phyloP scores from a whole-genome alignment of 1,284 basidiomycete genomes.

The Ganoderma multipileum region DNA sequence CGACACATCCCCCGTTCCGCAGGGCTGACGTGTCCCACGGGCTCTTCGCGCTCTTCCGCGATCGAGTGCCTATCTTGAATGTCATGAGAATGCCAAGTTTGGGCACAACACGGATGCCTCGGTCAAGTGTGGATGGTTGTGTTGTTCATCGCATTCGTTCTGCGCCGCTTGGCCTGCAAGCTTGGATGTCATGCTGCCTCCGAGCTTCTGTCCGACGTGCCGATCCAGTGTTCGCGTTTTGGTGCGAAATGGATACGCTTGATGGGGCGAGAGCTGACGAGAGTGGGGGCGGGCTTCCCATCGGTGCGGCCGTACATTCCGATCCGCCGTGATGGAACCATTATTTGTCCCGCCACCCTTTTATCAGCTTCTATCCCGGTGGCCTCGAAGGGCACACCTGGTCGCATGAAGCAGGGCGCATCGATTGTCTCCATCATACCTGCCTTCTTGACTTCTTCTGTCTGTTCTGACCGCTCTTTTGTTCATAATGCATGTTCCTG shows the following conservation, averaged over 20 bases:
- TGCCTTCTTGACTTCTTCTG: slow-evolving; percentile 12
- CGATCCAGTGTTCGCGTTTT: slow-evolving; percentile 8
- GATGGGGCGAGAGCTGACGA: background rate
- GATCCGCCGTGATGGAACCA: slow-evolving; percentile 11
- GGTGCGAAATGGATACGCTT: background rate
- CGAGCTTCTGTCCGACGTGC: slow-evolving; percentile 4
- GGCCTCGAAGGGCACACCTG: background rate
- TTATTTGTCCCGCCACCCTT: background rate
- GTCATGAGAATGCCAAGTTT: slow-evolving; percentile 3
- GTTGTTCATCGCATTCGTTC: slow-evolving; percentile 8
- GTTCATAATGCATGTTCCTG: slow-evolving; percentile 15
- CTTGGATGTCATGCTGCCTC: background rate
- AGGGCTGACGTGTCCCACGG: background rate
- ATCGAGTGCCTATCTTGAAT: background rate
- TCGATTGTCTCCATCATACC: slow-evolving; percentile 18
- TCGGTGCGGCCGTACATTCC: slow-evolving; percentile 8
- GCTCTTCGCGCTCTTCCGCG: background rate
- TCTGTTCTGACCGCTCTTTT: slow-evolving; percentile 2
- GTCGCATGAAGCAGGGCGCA: background rate
- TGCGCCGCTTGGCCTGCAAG: slow-evolving; percentile 16
- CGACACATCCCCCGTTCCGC: background rate
- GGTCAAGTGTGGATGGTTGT: slow-evolving; percentile 4
- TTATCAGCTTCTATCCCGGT: too few species aligned
- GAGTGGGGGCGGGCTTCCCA: background rate
- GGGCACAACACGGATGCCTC: background rate